Evolutionary conservation across 2,329 filamentous ascomycete species (phyloP), one percentile per base, ranked within the genome.

Genomic region (Epichloe aotearoae): DNA sequence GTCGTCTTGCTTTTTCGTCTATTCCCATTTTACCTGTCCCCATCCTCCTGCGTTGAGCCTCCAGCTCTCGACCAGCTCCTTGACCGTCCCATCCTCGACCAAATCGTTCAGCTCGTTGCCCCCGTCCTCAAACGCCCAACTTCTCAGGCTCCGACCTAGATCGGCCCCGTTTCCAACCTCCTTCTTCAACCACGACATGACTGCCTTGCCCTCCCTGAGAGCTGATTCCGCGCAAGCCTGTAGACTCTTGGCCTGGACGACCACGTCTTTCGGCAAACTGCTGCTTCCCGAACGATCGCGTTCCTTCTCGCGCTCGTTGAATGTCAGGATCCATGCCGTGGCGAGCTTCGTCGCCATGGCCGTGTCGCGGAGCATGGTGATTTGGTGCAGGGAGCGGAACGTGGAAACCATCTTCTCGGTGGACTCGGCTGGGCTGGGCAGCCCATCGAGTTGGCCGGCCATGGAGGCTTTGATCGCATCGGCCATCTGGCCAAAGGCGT

Each of bases 271-370:
- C 2, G 66, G 63, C 10, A 71, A 56, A 11, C 60, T 62, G 45
- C 62, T 69, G 53, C 64, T 65, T 1, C 67, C 68, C 0, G 66
- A 70, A 5, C 65, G 59, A 45, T 70, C 68, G 4, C 66, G 61
- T 43, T 68, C 66, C 52, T 66, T 70, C 50, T 69, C 64, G 5
- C 62, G 62, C n/a, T 69, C 66, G 44, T 67, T 66, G 45, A 65
- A 65, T 1, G 54, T 45, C 2, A 66, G 50, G 3, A 71, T 59
- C 64, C 70, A 69, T 30, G 63, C 59, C 2, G 60, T 56, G 0
- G 63, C 54, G 5, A 62, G 55, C 40, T 61, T 62, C 12, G 62
- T 58, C 3, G 69, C 70, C 2, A 54, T 54, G 0, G 68, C 64
- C 1, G 65, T 63, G 46, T 73, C 70, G 15, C 66, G 66, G 20